phyloP scores from a whole-genome alignment of 352 stramenopile species.

The Phytophthora citricola region DNA sequence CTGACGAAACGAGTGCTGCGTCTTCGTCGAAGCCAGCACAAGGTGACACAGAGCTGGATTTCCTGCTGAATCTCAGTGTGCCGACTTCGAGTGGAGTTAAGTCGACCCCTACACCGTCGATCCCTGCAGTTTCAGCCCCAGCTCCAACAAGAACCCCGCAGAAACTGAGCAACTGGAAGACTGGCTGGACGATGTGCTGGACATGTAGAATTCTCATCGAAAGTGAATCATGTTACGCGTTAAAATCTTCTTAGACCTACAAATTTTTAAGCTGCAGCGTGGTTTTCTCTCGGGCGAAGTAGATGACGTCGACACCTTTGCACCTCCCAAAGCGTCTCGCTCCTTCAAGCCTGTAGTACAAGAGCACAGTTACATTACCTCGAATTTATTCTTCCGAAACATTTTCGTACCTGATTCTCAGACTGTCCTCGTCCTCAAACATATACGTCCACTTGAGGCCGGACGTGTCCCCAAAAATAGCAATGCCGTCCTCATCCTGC shows the following conservation, averaged over 20 bases:
- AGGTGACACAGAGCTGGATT: slow-evolving; percentile 45
- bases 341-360: slow-evolving; percentile 57
- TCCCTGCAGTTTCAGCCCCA: slow-evolving; percentile 1
- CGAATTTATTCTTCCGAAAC: no score
- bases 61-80: slow-evolving; percentile 50
- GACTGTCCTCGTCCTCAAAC: slow-evolving; percentile 67
- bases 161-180: slow-evolving; percentile 62
- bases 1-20: background rate
- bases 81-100: slow-evolving; percentile 20
- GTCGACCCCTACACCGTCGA: background rate
- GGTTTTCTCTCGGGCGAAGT: slow-evolving; percentile 52
- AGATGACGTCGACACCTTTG: slow-evolving; percentile 87
- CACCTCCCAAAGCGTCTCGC: slow-evolving; percentile 75
- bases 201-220: slow-evolving; percentile 26
- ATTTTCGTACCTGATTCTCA: slow-evolving; percentile 56
- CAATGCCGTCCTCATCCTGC: slow-evolving; percentile 29
- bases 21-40: slow-evolving; percentile 2
- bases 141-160: slow-evolving; percentile 15
- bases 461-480: slow-evolving; percentile 54
- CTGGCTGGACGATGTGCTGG: slow-evolving; percentile 76
- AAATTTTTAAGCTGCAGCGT: slow-evolving; percentile 5
- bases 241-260: slow-evolving; percentile 5
- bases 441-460: slow-evolving; percentile 75
- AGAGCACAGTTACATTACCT: background rate
- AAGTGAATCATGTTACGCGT: slow-evolving; percentile 9